Evolutionary conservation across 2,329 filamentous ascomycete genomes (phyloP).

Genomic region (Colletotrichum destructivum): DNA sequence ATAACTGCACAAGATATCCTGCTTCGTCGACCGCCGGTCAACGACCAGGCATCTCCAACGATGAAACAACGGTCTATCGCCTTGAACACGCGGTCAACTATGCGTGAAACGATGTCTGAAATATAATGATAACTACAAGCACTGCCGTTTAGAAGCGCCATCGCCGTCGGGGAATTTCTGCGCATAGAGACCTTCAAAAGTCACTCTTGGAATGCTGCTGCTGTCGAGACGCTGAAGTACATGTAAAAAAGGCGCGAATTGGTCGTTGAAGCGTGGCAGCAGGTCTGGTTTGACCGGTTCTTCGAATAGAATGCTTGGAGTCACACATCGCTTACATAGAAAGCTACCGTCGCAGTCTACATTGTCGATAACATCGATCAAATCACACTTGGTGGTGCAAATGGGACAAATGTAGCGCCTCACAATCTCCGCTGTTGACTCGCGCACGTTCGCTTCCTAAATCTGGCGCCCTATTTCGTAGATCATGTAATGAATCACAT

Average conservation of each 20-base stretch:
- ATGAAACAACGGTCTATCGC: too few species aligned
- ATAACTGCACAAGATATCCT: too few species aligned
- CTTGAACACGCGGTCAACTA: too few species aligned
- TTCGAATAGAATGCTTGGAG: not conserved
- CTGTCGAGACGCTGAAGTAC: not conserved
- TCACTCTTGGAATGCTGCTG: not conserved
- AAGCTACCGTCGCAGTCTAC: not conserved
- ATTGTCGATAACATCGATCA: conserved; percentile 7
- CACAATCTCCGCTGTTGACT: not conserved
- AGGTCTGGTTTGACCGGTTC: not conserved
- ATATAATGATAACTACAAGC: not conserved
- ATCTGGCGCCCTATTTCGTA: not conserved
- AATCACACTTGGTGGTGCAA: not conserved
- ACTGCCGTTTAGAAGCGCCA: not conserved
- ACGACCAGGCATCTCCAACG: too few species aligned
- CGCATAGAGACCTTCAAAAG: not conserved
- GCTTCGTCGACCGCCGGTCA: too few species aligned
- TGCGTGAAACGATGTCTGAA: too few species aligned
- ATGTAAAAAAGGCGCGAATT: conserved; percentile 1
- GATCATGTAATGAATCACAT: not conserved
- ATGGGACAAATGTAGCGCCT: not conserved
- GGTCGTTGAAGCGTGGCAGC: conserved; percentile 7
- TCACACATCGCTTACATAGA: conserved; percentile 1
- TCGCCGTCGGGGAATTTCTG: not conserved
- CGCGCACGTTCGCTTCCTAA: not conserved